Percentiles rank a stretch among this genome's conserved stretches.
phyloP scores from a whole-genome alignment of 1,284 basidiomycete genomes.

The Irpex rosettiformis region DNA sequence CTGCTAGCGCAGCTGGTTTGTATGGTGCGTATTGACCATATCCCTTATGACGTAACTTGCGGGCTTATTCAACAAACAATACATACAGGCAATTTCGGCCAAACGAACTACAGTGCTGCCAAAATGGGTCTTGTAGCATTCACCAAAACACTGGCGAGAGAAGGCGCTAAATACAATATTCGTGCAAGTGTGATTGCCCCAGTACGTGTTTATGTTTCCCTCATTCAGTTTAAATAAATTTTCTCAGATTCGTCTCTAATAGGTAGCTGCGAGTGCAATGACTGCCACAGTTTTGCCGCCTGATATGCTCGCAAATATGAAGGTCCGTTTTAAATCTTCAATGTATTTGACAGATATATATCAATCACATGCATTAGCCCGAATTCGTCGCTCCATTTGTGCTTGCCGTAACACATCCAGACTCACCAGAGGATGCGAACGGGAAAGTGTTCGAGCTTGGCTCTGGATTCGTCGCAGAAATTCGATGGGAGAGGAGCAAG shows the following conservation, averaged over 20 bases:
- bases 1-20: conserved; percentile 84
- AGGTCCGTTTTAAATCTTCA: conserved; percentile 41
- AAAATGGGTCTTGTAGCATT: conserved; percentile 91
- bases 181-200: conserved; percentile 87
- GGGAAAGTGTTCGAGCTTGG: conserved; percentile 94
- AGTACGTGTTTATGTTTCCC: conserved; percentile 40
- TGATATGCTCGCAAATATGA: conserved; percentile 92
- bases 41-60: neutral
- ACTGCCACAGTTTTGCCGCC: conserved; percentile 95
- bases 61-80: neutral
- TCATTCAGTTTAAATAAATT: conserved; percentile 3
- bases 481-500: conserved; percentile 91
- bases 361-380: conserved; percentile 47
- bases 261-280: conserved; percentile 94
- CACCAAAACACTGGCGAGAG: conserved; percentile 88
- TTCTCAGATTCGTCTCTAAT: conserved; percentile 5
- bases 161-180: conserved; percentile 94
- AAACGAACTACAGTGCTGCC: conserved; percentile 89
- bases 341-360: neutral
- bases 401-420: conserved; percentile 70
- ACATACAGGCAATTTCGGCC: conserved; percentile 86
- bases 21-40: conserved; percentile 48
- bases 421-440: conserved; percentile 72
- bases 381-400: conserved; percentile 95
- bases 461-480: conserved; percentile 89